phyloP scores from a whole-genome alignment of 345 rosid species.

The Isatis tinctoria region DNA sequence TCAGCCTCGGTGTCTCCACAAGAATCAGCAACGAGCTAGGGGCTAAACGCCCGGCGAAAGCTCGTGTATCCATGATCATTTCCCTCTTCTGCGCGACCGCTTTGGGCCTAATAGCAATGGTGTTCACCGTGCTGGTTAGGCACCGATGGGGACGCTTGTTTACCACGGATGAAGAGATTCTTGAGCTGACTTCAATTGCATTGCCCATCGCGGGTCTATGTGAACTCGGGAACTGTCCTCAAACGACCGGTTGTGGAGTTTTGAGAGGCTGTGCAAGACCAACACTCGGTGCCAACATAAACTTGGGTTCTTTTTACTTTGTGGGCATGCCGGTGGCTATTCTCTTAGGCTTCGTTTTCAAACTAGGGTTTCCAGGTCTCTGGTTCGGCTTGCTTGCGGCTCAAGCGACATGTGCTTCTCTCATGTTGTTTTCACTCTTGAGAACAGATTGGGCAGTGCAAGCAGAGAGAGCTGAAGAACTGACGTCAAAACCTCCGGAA shows the following conservation, averaged over 20 bases:
- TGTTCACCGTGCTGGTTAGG: slow-evolving; percentile 67
- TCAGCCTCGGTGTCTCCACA: slow-evolving; percentile 88
- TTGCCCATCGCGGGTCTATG: slow-evolving; percentile 89
- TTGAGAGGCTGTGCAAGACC: slow-evolving; percentile 91
- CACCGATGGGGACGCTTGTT: slow-evolving; percentile 83
- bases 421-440: slow-evolving; percentile 65
- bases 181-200: slow-evolving; percentile 70
- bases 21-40: slow-evolving; percentile 92
- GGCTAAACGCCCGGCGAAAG: slow-evolving; percentile 72
- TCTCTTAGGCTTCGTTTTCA: slow-evolving; percentile 54
- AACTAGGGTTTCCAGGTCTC: slow-evolving; percentile 76
- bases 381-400: slow-evolving; percentile 96
- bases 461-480: slow-evolving; percentile 64
- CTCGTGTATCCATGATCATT: slow-evolving; percentile 75
- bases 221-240: slow-evolving; percentile 97
- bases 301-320: slow-evolving; percentile 83
- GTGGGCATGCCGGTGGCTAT: slow-evolving; percentile 94
- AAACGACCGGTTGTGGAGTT: slow-evolving; percentile 91
- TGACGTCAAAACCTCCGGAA: slow-evolving; percentile 41
- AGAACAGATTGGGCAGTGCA: slow-evolving; percentile 74
- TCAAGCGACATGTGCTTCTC: slow-evolving; percentile 76
- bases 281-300: slow-evolving; percentile 83
- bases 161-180: slow-evolving; percentile 60
- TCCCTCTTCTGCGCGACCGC: slow-evolving; percentile 53
- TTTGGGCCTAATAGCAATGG: slow-evolving; percentile 70